Evolutionary conservation across 371 early-diverging fungal species (phyloP).

Genomic region (Lichtheimia ramosa): DNA sequence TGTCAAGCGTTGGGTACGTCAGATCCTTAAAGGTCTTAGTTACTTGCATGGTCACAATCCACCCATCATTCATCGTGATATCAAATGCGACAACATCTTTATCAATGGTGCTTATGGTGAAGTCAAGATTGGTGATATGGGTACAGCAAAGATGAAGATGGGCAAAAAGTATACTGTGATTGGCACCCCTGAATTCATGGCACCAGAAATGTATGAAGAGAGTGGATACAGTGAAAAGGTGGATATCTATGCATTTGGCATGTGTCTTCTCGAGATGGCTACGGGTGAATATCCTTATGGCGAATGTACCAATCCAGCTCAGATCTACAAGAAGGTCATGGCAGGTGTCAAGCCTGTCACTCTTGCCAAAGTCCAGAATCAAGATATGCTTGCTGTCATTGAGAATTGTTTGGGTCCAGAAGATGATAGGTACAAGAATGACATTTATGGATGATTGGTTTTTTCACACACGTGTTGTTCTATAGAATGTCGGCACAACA

Average conservation of each 20-base stretch:
- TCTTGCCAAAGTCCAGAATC: conserved; percentile 66
- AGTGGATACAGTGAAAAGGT: conserved; percentile 85
- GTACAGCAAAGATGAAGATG: conserved; percentile 56
- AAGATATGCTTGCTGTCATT: conserved; percentile 75
- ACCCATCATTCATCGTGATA: conserved; percentile 89
- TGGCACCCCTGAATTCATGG: conserved; percentile 91
- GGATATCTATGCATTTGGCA: conserved; percentile 93
- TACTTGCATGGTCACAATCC: conserved; percentile 82
- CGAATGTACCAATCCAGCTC: conserved; percentile 86
- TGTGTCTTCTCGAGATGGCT: conserved; percentile 89
- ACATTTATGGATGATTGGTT: too few relatives aligned
- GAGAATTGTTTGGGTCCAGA: conserved; percentile 71
- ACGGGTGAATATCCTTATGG: conserved; percentile 89
- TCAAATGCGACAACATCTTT: conserved; percentile 87
- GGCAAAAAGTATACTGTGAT: conserved; percentile 62
- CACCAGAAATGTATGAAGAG: conserved; percentile 91
- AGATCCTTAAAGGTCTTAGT: conserved; percentile 80
- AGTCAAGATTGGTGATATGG: conserved; percentile 92
- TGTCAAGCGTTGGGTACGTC: conserved; percentile 78
- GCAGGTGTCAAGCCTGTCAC: conserved; percentile 78
- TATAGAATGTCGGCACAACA: conserved; percentile 71
- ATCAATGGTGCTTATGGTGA: conserved; percentile 89
- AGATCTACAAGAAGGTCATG: conserved; percentile 85
- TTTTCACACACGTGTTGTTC: conserved; percentile 7
- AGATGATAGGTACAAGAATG: conserved; percentile 43